A percentile compares a stretch with the other conserved stretches of the same genome.
Conservation (phyloP, 2,329 filamentous ascomycete genomes). For the Botryotinia globosa region DNA sequence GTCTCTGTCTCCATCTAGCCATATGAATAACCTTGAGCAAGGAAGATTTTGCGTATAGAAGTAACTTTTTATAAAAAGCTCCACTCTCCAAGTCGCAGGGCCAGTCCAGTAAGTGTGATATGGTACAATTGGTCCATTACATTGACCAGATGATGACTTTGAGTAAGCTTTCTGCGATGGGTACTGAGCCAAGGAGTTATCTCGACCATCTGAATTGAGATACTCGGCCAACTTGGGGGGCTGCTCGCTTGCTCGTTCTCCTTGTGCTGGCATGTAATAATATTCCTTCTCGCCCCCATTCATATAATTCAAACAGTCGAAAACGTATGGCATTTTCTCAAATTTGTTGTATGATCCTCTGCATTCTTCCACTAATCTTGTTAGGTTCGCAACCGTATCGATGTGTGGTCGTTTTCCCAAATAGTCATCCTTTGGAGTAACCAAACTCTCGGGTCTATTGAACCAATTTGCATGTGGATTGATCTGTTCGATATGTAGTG, state of each 20-base stretch:
- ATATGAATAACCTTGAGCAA: slow-evolving; percentile 52
- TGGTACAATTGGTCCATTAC: slow-evolving; percentile 53
- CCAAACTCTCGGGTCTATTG: slow-evolving; percentile 50
- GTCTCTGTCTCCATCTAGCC: slow-evolving; percentile 53
- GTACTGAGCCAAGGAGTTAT: slow-evolving; percentile 37
- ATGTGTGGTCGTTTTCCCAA: slow-evolving; percentile 50
- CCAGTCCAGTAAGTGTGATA: slow-evolving; percentile 58
- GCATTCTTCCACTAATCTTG: slow-evolving; percentile 51
- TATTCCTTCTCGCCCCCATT: slow-evolving; percentile 49
- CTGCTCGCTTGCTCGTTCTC: slow-evolving; percentile 37
- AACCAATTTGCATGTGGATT: slow-evolving; percentile 53
- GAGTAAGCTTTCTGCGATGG: slow-evolving; percentile 41
- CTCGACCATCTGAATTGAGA: slow-evolving; percentile 39
- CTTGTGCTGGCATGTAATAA: slow-evolving; percentile 44
- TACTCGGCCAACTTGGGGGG: slow-evolving; percentile 37
- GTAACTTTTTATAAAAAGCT: slow-evolving; percentile 55
- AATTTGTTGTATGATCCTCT: slow-evolving; percentile 50
- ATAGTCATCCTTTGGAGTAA: slow-evolving; percentile 51
- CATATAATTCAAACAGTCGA: slow-evolving; percentile 51
- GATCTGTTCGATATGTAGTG: slow-evolving; percentile 43
- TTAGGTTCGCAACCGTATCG: slow-evolving; percentile 52
- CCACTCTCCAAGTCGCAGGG: slow-evolving; percentile 54
- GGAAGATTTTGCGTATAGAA: slow-evolving; percentile 56
- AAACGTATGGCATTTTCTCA: slow-evolving; percentile 54
- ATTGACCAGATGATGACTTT: slow-evolving; percentile 46